Conservation (phyloP, 805 yeast genomes). For the Cephaloascus albidus region DNA sequence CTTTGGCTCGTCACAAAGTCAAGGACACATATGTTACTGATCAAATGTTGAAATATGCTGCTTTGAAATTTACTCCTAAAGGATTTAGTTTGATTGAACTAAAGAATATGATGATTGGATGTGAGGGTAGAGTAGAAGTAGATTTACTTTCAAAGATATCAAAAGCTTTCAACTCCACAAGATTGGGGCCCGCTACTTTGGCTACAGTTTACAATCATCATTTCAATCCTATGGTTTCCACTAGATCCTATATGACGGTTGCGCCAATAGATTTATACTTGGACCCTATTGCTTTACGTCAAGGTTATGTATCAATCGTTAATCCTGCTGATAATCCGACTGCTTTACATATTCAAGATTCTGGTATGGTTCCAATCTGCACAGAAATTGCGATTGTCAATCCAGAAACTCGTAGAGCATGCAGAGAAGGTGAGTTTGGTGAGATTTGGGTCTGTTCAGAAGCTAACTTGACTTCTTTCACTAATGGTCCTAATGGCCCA, state of each 20-base stretch:
- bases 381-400: slow-evolving; percentile 92
- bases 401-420: slow-evolving; percentile 76
- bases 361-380: slow-evolving; percentile 93
- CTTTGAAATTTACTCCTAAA: slow-evolving; percentile 48
- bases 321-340: slow-evolving; percentile 61
- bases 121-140: slow-evolving; percentile 64
- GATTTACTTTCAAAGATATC: slow-evolving; percentile 49
- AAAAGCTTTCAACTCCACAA: slow-evolving; percentile 52
- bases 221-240: slow-evolving; percentile 74
- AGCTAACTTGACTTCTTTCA: slow-evolving; percentile 61
- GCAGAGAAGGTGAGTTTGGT: slow-evolving; percentile 88
- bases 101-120: slow-evolving; percentile 78
- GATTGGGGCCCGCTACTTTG: slow-evolving; percentile 58
- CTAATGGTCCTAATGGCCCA: slow-evolving; percentile 41
- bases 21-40: slow-evolving; percentile 81
- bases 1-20: slow-evolving; percentile 67
- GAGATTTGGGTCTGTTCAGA: slow-evolving; percentile 96
- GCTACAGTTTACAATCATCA: slow-evolving; percentile 71
- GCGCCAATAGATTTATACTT: slow-evolving; percentile 83
- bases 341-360: slow-evolving; percentile 78
- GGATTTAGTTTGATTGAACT: slow-evolving; percentile 54
- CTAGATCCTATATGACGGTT: slow-evolving; percentile 80
- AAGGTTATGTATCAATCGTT: slow-evolving; percentile 75
- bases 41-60: slow-evolving; percentile 73
- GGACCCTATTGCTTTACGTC: slow-evolving; percentile 83